Evolutionary conservation across 2,329 filamentous ascomycete genomes (phyloP).

Genomic region (Pyrenophora graminea): DNA sequence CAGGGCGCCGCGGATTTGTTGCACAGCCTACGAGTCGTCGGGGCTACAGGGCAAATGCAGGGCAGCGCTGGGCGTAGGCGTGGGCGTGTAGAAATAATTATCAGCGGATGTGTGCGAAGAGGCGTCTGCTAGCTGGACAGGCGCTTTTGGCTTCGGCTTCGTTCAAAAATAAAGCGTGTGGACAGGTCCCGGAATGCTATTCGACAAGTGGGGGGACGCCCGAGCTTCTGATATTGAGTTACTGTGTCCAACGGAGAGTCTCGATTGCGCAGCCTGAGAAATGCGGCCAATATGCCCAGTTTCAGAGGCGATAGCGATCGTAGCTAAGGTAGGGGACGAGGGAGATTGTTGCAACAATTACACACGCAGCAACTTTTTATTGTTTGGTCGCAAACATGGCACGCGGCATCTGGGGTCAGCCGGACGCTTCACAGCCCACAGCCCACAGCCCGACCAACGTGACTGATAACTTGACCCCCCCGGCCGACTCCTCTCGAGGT

Average conservation of each 20-base stretch:
- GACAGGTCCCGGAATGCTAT: conserved; percentile 33
- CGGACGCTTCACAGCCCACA: conserved; percentile 17
- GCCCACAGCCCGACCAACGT: conserved; percentile 24
- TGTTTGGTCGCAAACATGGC: conserved; percentile 26
- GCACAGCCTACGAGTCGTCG: conserved; percentile 27
- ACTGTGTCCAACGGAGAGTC: conserved; percentile 18
- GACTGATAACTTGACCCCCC: conserved; percentile 24
- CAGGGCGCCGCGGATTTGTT: conserved; percentile 16
- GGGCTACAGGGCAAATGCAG: conserved; percentile 25
- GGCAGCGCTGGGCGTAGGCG: conserved; percentile 19
- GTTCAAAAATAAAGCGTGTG: conserved; percentile 26
- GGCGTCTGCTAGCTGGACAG: conserved; percentile 15
- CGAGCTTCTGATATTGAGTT: conserved; percentile 28
- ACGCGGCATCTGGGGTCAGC: conserved; percentile 29
- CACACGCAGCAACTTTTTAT: conserved; percentile 25
- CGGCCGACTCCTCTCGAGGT: conserved; percentile 19
- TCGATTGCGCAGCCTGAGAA: conserved; percentile 19
- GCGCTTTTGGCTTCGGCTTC: conserved; percentile 2
- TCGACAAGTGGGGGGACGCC: conserved; percentile 26
- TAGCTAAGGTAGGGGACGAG: background rate
- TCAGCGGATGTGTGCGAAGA: conserved; percentile 14
- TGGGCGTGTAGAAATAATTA: conserved; percentile 16
- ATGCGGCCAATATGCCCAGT: conserved; percentile 18
- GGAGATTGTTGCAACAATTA: conserved; percentile 17
- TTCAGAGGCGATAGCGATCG: conserved; percentile 12